Percentiles rank a stretch among this genome's conserved stretches.
These are phyloP conservation scores for Penicillium angulare DNA, from an alignment of 495 filamentous ascomycete genomes.

Conservation along the genomic window DNA sequence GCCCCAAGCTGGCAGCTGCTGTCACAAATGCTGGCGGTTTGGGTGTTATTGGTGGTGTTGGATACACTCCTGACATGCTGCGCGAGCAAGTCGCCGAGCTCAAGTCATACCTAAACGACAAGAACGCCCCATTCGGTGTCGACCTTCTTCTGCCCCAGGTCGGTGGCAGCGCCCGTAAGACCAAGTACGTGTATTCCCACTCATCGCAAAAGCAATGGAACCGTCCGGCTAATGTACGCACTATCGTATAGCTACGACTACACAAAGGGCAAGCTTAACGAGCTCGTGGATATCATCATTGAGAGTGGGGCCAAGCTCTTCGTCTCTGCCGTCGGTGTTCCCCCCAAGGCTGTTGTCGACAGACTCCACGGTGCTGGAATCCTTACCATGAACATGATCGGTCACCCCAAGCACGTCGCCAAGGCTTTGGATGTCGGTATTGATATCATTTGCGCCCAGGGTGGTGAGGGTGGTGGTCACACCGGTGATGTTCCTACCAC, in stretches of 20 bases:
- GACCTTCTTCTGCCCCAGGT: constrained; percentile 94
- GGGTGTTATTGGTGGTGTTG: constrained; percentile 94
- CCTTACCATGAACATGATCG: constrained; percentile 99
- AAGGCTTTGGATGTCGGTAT: constrained; percentile 87
- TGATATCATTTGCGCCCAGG: constrained; percentile 92
- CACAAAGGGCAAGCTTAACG: constrained; percentile 96
- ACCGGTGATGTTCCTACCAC: constrained; percentile 89
- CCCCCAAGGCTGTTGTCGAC: constrained; percentile 84
- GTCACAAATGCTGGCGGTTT: constrained; percentile 97
- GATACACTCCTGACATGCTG: constrained; percentile 97
- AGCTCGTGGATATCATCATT: constrained; percentile 90
- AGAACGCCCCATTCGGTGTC: constrained; percentile 98
- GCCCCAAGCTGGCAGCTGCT: constrained; percentile 93
- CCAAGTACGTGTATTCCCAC: constrained; percentile 59
- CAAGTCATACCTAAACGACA: constrained; percentile 84
- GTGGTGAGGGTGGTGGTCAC: constrained; percentile 89
- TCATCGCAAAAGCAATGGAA: not conserved
- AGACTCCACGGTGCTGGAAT: constrained; percentile 82
- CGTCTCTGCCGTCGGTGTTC: constrained; percentile 94
- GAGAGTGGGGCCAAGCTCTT: constrained; percentile 87
- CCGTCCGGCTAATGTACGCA: constrained; percentile 18
- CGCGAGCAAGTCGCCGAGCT: constrained; percentile 91
- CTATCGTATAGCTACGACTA: constrained; percentile 81
- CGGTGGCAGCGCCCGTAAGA: constrained; percentile 89
- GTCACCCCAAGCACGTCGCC: constrained; percentile 96